Conservation (phyloP, 306 rosid genomes). For the Trichosanthes truncata region DNA sequence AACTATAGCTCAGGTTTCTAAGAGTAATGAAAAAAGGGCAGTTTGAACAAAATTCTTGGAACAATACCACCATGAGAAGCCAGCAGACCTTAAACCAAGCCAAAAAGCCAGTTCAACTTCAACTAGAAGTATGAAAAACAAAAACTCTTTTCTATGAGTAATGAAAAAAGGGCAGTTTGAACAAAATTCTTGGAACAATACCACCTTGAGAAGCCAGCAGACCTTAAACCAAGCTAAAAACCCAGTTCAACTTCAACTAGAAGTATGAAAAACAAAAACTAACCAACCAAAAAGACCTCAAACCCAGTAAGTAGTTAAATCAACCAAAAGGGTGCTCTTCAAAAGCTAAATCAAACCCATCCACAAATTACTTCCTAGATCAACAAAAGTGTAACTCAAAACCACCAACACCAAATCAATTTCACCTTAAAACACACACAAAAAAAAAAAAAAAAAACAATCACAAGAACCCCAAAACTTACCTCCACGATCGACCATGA, state of each 20-base stretch:
- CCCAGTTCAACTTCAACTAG: not conserved
- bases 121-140: constrained; percentile 1
- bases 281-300: not conserved
- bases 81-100: not conserved
- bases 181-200: not conserved
- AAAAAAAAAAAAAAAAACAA: not conserved
- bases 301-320: not conserved
- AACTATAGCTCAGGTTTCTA: not conserved
- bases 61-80: not conserved
- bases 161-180: not conserved
- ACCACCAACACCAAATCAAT: not conserved
- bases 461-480: constrained; percentile 4
- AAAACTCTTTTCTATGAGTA: not conserved
- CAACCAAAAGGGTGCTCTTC: not conserved
- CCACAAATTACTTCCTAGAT: not conserved
- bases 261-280: not conserved
- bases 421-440: not conserved
- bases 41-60: not conserved
- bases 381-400: not conserved
- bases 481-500: constrained; percentile 97
- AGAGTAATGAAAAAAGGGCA: not conserved
- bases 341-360: not conserved
- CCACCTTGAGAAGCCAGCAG: not conserved
- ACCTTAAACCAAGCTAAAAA: not conserved
- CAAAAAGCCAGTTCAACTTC: not conserved